Evolutionary conservation across 2,329 filamentous ascomycete species (phyloP), one percentile per base, ranked within the genome.

Genomic region (Teratosphaeria viscida): DNA sequence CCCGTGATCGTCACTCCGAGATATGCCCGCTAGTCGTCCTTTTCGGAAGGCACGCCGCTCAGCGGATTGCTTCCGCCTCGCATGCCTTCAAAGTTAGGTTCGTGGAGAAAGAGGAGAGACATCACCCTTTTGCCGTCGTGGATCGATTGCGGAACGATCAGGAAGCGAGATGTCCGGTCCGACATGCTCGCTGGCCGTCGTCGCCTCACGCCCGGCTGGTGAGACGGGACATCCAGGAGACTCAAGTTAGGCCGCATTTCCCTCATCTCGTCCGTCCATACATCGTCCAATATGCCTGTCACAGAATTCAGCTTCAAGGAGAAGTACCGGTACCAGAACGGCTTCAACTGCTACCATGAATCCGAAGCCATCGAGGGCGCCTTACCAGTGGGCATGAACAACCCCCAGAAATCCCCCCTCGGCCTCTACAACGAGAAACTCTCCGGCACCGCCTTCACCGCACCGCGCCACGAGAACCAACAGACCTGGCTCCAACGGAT

Each of bases 341-440:
- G 89, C 72, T 92, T 94, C 77, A 82, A 82, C 73, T 84, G 81
- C 55, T 86, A 92, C 71, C 83, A 90, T 72, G 87, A 92, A 87
- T 84, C 87, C 52, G 89, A 94, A 78, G 89, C 89, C 53, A 78
- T 92, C 59, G 79, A 85, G 16, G 87, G 85, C 19, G 86, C 90
- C 5, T 79, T 92, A 5, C 89, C 90, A 8, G 71, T 90, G 60
- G 89, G 82, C 56, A 82, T 86, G 52, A 95, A 95, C 78, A 90
- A 88, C 2, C 90, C 90, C 0, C 90, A 95, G 72, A 90, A 90
- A 70, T 85, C 85, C 0, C 81, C 88, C 0, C 84, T 85, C 64
- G 90, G 89, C 0, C 83, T 95, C 32, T 94, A 94, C 75, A 85
- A 89, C 32, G 90, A 95, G 75, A 81, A 84, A 68, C 75, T 84